Evolutionary conservation across 2,329 filamentous ascomycete genomes (phyloP).

Genomic region (Pseudonectria buxi): DNA sequence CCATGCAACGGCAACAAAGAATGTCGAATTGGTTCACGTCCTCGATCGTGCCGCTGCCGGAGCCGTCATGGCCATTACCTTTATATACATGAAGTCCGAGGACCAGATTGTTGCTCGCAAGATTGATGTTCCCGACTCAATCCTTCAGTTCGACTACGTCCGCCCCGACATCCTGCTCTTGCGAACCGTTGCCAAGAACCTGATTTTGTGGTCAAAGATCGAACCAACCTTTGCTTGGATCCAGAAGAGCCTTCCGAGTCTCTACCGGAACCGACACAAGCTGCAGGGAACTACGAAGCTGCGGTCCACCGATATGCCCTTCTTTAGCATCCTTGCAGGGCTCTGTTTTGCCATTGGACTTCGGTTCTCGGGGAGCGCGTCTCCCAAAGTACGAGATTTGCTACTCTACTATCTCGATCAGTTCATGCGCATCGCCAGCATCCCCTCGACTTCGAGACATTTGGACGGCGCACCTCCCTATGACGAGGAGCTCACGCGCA

Average conservation of each 20-base stretch:
- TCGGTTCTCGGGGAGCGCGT: constrained; percentile 67
- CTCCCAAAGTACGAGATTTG: constrained; percentile 67
- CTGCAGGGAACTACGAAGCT: constrained; percentile 56
- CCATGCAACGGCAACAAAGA: constrained; percentile 81
- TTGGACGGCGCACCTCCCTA: constrained; percentile 47
- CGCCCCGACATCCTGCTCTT: constrained; percentile 88
- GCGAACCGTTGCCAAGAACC: constrained; percentile 78
- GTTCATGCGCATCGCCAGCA: constrained; percentile 69
- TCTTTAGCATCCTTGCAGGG: constrained; percentile 87
- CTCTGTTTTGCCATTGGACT: constrained; percentile 76
- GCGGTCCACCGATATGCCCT: constrained; percentile 77
- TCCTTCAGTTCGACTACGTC: constrained; percentile 90
- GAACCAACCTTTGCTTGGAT: constrained; percentile 70
- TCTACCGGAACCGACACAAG: constrained; percentile 57
- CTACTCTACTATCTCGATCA: constrained; percentile 79
- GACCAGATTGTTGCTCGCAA: constrained; percentile 81
- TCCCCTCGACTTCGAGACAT: constrained; percentile 33
- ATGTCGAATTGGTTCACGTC: constrained; percentile 86
- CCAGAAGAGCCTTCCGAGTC: constrained; percentile 59
- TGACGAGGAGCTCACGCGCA: constrained; percentile 75
- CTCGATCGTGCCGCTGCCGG: constrained; percentile 88
- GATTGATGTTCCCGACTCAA: constrained; percentile 85
- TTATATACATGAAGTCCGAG: constrained; percentile 97
- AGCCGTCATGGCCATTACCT: constrained; percentile 80
- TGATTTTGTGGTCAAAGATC: constrained; percentile 90